Conservation (phyloP, 768 basidiomycete species). For the Tephrocybe sp. region DNA sequence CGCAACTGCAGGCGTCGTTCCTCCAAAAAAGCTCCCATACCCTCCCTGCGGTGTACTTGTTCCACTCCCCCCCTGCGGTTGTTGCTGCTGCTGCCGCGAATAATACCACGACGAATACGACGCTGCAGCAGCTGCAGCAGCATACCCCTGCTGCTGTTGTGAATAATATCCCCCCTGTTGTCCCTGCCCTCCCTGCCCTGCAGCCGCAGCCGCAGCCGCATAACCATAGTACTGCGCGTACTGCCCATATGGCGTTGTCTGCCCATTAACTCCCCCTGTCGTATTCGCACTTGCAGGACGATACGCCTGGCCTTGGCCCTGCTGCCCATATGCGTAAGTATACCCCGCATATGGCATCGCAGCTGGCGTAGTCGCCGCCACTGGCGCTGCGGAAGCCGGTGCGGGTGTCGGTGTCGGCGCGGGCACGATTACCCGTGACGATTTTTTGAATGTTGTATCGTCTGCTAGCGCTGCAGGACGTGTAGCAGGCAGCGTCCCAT, state of each 20-base stretch:
- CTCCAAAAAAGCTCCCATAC: constrained; percentile 25
- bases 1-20: constrained; percentile 23
- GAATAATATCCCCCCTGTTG: constrained; percentile 31
- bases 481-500: constrained; percentile 64
- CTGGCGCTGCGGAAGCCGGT: constrained; percentile 19
- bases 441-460: constrained; percentile 64
- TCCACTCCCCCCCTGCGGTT: constrained; percentile 23
- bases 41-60: constrained; percentile 41
- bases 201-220: constrained; percentile 3
- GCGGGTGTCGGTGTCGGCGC: constrained; percentile 23
- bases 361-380: constrained; percentile 21
- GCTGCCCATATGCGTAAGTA: constrained; percentile 30
- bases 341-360: constrained; percentile 30
- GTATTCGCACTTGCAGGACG: constrained; percentile 8
- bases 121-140: constrained; percentile 26
- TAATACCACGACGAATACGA: constrained; percentile 31
- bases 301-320: constrained; percentile 16
- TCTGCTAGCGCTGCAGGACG: constrained; percentile 65
- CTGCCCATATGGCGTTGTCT: constrained; percentile 25
- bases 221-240: constrained; percentile 30
- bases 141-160: constrained; percentile 35
- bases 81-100: constrained; percentile 14
- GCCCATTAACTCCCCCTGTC: background rate
- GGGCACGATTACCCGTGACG: constrained; percentile 38
- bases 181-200: background rate